Percentiles rank a stretch among this genome's conserved stretches.
phyloP scores from a whole-genome alignment of 768 basidiomycete genomes.

The Lactarius trivialis region DNA sequence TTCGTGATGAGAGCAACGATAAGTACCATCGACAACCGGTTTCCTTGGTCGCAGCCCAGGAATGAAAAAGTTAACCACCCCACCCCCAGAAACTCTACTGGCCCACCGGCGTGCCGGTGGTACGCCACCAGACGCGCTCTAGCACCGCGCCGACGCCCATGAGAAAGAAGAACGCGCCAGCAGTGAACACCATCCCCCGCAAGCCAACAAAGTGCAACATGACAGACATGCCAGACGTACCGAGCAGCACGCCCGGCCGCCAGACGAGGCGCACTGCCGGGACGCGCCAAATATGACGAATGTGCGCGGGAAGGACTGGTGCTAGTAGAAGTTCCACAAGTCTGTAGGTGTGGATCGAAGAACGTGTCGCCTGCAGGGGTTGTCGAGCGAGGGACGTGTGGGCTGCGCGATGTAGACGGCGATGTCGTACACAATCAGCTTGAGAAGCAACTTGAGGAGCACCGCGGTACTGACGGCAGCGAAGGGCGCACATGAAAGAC shows the following conservation, averaged over 20 bases:
- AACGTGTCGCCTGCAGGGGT: slow-evolving; percentile 6
- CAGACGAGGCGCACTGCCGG: slow-evolving; percentile 31
- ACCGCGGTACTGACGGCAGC: too few relatives aligned
- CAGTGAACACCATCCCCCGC: slow-evolving; percentile 41
- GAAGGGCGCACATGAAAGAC: too few relatives aligned
- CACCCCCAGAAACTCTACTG: slow-evolving; percentile 45
- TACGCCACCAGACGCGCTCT: slow-evolving; percentile 41
- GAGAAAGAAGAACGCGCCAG: slow-evolving; percentile 48
- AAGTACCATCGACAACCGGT: background rate
- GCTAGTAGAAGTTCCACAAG: slow-evolving; percentile 39
- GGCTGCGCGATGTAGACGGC: too few relatives aligned
- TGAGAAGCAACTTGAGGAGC: too few relatives aligned
- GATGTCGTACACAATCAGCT: too few relatives aligned
- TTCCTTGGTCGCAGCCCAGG: slow-evolving; percentile 5
- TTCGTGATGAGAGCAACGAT: background rate
- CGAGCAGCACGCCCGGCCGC: slow-evolving; percentile 42
- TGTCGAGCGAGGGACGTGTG: background rate
- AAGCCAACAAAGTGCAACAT: slow-evolving; percentile 53
- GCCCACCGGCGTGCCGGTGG: slow-evolving; percentile 41
- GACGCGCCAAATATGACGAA: slow-evolving; percentile 32
- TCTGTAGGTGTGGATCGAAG: slow-evolving; percentile 23
- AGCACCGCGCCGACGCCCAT: slow-evolving; percentile 48
- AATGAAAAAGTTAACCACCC: slow-evolving; percentile 39
- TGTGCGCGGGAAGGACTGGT: slow-evolving; percentile 30
- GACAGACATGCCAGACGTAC: slow-evolving; percentile 54